Evolutionary conservation across 176 grass and related monocot genomes (phyloP), one percentile per base, ranked within the genome.

Genomic region (Luzula sylvatica): DNA sequence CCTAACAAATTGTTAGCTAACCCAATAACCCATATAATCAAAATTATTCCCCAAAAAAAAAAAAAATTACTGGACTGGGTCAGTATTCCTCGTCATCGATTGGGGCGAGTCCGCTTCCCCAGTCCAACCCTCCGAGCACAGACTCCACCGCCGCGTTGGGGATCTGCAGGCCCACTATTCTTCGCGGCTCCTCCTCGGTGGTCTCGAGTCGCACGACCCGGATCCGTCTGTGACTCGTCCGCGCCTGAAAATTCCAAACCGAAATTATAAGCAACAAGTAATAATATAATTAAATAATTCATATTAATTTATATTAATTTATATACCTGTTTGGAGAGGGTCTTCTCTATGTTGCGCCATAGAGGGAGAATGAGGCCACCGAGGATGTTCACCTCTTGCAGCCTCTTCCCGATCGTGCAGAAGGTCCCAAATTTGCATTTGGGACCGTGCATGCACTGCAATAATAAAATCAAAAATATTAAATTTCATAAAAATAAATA

Each of bases 401-500:
- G 70, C 50, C 92, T 72, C 81, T 73, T 87, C 27, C 92, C 92
- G 52, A 98, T 78, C 28, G 86, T 98, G 79, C 92, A 98, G 65
- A 86, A 90, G 65, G 60, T 80, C 12, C 92, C 81, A 62, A 83
- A 38, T 82, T 90, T 98, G 65, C 92, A 98, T 78, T 98, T 98
- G 3, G 81, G 79, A 43, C 92, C 92, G 44, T 98, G 92, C 92
- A 98, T 98, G 42, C 92, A 98, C 92, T 98, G 81, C 71, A 96
- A 51, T 52, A 74, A 18, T n/a, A 60, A 35, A 35, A 35, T 35
- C 5, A 35, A 35, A 7, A 35, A 1, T 35, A 7, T 35, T 35
- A 7, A 7, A 9, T 35, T 35, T 35, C 9, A 35, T 13, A 15
- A 17, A 4, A 13, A 14, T 6, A 19, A 1, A 16, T 55, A 8